Evolutionary conservation across 169 alveolate species (phyloP).

Genomic region (Plasmodium relictum): DNA sequence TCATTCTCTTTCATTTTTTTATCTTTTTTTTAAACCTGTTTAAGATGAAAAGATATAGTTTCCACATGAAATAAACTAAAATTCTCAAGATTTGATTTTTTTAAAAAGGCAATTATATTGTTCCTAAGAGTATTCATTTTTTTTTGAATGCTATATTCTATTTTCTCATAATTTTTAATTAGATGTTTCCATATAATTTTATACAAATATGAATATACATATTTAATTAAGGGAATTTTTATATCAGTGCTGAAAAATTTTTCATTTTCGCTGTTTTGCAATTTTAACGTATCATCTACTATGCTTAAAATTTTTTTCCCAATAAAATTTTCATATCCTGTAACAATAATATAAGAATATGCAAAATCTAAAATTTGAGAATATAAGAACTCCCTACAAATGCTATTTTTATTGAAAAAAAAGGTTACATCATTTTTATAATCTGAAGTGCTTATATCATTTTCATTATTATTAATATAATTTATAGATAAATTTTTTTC

Average conservation of each 20-base stretch:
- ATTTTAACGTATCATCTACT: constrained; percentile 52
- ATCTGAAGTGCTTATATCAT: not conserved
- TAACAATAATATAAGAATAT: constrained; percentile 54
- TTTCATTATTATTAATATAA: constrained; percentile 1
- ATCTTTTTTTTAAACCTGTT: constrained; percentile 47
- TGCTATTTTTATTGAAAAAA: constrained; percentile 40
- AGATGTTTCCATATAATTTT: constrained; percentile 66
- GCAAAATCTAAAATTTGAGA: constrained; percentile 34
- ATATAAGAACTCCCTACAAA: constrained; percentile 32
- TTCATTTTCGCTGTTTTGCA: constrained; percentile 44
- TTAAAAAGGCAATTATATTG: constrained; percentile 48
- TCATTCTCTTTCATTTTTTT: not conserved
- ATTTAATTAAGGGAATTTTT: constrained; percentile 43
- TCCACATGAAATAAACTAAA: constrained; percentile 56
- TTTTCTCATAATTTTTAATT: constrained; percentile 57
- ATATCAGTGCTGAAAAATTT: constrained; percentile 23
- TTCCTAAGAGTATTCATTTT: constrained; percentile 56
- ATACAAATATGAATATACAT: constrained; percentile 41
- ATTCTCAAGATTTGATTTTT: constrained; percentile 15
- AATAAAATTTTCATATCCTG: constrained; percentile 70
- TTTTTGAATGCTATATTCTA: constrained; percentile 56
- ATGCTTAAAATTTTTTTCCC: constrained; percentile 74
- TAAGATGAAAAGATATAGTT: constrained; percentile 35
- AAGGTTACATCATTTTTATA: constrained; percentile 34
- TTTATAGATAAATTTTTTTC: constrained; percentile 5